Base-by-base conservation (phyloP, 2,329 filamentous ascomycete genomes). In the Clonostachys byssicola region DNA sequence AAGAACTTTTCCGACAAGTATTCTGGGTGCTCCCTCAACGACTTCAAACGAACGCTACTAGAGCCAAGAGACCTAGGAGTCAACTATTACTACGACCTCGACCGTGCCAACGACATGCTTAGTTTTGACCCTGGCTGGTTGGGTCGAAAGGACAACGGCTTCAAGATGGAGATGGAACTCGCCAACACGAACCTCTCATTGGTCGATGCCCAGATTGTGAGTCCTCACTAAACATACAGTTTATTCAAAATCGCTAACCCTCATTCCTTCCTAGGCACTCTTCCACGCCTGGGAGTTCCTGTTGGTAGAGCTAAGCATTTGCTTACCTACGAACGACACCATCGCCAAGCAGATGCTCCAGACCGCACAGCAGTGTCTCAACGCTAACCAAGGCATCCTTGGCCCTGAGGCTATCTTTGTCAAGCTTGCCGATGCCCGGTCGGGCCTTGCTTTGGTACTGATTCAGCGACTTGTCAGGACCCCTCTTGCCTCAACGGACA, bases 101-200 rank as follows among this genome's bases (percentile, higher is more conserved):
- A 81, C 36, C 75, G 91, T 51, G 92, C 90, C 3, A 76, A 88
- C 47, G 81, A 81, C 56, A 82, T 97, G 63, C 77, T 99, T 18
- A 74, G 73, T 16, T 89, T 88, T 58, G 88, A 96, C 63, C 75
- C 81, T 47, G 83, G 85, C 38, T 99, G 94, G 94, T 72, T 72
- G 46, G 86, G 86, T 40, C 75, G 72, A 54, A 77, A 72, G 54
- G 78, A 81, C 47, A 80, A 86, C 57, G 92, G 92, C 0, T 95
- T 95, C 67, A 78, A 80, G 51, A 79, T 81, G 43, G 94, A 99
- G 62, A 86, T 99, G 67, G 81, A 85, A 58, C 83, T 84, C 51
- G 94, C 92, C 40, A 99, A 99, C 64, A 73, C 87, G 52, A 97
- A 99, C 64, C 66, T 99, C 45, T 95, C 92, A 20, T 74, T 96